phyloP scores from a whole-genome alignment of 2,329 filamentous ascomycete genomes.

The Pyricularia pennisetigena region DNA sequence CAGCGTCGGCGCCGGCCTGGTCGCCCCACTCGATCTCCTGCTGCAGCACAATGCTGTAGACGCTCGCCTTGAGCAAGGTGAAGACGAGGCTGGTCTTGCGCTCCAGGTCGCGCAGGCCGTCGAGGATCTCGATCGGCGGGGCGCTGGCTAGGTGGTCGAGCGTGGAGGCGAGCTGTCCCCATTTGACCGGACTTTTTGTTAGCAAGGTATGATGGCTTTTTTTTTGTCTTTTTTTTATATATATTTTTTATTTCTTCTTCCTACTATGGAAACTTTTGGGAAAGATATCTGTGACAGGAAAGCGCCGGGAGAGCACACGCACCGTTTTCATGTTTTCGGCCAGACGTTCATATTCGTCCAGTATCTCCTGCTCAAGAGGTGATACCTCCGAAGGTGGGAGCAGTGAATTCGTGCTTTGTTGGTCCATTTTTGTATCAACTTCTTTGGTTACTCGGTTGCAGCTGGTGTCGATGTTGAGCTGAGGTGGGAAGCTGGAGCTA shows the following conservation, averaged over 20 bases:
- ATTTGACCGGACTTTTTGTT: not conserved
- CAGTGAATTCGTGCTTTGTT: slow-evolving; percentile 13
- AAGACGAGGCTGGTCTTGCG: slow-evolving; percentile 92
- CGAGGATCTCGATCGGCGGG: slow-evolving; percentile 73
- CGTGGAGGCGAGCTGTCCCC: slow-evolving; percentile 43
- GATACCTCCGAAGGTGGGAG: slow-evolving; percentile 49
- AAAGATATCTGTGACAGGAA: not conserved
- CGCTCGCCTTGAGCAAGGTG: slow-evolving; percentile 92
- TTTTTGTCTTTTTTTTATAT: not conserved
- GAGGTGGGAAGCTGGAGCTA: not conserved
- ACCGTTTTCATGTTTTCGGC: slow-evolving; percentile 89
- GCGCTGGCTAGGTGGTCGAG: slow-evolving; percentile 56
- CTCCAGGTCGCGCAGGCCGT: slow-evolving; percentile 80
- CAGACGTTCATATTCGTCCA: slow-evolving; percentile 86
- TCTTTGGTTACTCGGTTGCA: not conserved
- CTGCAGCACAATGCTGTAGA: slow-evolving; percentile 97
- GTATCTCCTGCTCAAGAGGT: slow-evolving; percentile 82
- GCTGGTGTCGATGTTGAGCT: not conserved
- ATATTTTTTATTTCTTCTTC: not conserved
- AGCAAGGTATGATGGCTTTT: not conserved
- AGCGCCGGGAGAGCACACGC: slow-evolving; percentile 9
- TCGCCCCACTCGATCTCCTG: slow-evolving; percentile 79
- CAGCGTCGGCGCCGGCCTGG: slow-evolving; percentile 15
- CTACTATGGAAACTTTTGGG: not conserved
- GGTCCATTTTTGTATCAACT: slow-evolving; percentile 13